Evolutionary conservation across 2,329 filamentous ascomycete genomes (phyloP), one percentile per base, ranked within the genome.

Genomic region (Arthroderma sp.): DNA sequence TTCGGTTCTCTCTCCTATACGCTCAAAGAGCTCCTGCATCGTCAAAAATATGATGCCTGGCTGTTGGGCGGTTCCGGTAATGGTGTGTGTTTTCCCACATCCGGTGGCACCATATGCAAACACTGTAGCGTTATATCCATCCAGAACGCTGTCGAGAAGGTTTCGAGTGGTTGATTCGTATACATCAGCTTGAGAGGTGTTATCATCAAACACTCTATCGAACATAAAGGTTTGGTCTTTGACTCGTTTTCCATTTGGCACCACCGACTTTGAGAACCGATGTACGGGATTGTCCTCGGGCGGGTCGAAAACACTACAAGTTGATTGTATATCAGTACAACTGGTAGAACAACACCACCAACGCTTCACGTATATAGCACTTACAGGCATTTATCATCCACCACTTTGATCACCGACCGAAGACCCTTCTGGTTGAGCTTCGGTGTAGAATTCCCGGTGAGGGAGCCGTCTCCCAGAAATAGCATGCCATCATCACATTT

Each of bases 201-300:
- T 94, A 48, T 96, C 88, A 72, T 98, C 91, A 65, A 98, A 96
- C 51, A 98, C 85, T 46, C 85, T 76, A 66, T 98, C 91, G 67
- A 98, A 98, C 42, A 83, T 88, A 56, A 98, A 98, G 3, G 91
- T 91, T 64, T 95, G 88, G 62, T 98, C 93, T 62, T 98, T 98
- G 57, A 91, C 85, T 54, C 87, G 83, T 66, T 94, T 96, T 45
- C 88, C 87, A 44, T 80, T 77, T 3, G 83, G 81, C 6, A 94
- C 76, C 7, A 93, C 82, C 2, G 83, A 86, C 60, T 81, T 75
- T 29, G 83, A 83, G 64, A 95, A 94, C 54, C 82, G 83, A 49
- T 94, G 86, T 6, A 96, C 80, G 0, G 88, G 85, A 57, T 80
- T 94, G 60, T 96, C 88, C 65, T 98, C 91, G 36, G 91, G 91